Percentiles rank a stretch among this genome's conserved stretches.
These are phyloP conservation scores for Chlamydomonas schloesseri DNA, from an alignment of 139 green algal genomes.

Conservation along the genomic window DNA sequence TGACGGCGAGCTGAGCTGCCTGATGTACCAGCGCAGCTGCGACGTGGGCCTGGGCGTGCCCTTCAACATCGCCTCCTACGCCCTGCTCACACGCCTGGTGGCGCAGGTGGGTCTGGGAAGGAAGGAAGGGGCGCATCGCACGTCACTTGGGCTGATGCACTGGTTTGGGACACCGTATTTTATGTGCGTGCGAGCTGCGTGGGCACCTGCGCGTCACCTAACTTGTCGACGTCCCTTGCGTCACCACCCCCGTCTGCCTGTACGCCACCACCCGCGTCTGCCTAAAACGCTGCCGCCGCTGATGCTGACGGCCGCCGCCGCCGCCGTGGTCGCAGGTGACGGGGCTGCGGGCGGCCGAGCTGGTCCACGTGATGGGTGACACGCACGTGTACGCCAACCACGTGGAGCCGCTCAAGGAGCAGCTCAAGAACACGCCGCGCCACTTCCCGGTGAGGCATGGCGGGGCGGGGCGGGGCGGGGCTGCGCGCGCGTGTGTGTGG, in stretches of 20 bases:
- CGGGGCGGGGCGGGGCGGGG: too few relatives aligned
- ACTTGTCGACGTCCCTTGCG: not conserved
- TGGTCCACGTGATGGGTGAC: slow-evolving; percentile 97
- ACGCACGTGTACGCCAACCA: slow-evolving; percentile 99
- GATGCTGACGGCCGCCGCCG: too few relatives aligned
- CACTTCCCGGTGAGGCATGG: slow-evolving; percentile 89
- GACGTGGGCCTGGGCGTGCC: slow-evolving; percentile 99
- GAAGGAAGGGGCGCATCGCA: too few relatives aligned
- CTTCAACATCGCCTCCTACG: slow-evolving; percentile 99
- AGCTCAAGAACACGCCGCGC: slow-evolving; percentile 86
- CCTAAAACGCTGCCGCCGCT: too few relatives aligned
- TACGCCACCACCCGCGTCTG: too few relatives aligned
- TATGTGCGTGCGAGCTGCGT: too few relatives aligned
- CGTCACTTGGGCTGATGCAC: too few relatives aligned
- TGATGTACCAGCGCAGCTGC: slow-evolving; percentile 98
- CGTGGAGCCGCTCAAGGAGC: slow-evolving; percentile 94
- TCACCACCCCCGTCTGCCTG: not conserved
- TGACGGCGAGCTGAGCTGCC: slow-evolving; percentile 95
- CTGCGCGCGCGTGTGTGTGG: not conserved
- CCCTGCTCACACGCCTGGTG: slow-evolving; percentile 95
- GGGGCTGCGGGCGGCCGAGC: slow-evolving; percentile 90
- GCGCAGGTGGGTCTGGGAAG: slow-evolving; percentile 90
- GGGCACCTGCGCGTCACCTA: not conserved
- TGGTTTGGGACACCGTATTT: too few relatives aligned
- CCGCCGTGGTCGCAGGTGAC: slow-evolving; percentile 90